A percentile compares a stretch with the other conserved stretches of the same genome.
Conservation (phyloP, 371 early-diverging fungal genomes). For the Apophysomyces variabilis region DNA sequence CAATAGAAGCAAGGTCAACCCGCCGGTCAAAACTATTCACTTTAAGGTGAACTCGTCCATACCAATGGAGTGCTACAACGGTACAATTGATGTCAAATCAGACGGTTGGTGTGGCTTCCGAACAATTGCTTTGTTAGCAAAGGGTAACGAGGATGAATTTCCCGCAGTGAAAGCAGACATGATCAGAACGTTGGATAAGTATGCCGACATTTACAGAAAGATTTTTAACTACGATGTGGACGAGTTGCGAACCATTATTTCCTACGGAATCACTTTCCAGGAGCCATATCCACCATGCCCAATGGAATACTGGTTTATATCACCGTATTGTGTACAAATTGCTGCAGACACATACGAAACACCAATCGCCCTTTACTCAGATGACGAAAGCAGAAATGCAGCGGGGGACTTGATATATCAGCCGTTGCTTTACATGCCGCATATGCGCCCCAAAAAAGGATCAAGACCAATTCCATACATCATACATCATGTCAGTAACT, state of each 20-base stretch:
- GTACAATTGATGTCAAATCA: not conserved
- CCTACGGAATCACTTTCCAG: not conserved
- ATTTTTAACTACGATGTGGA: not conserved
- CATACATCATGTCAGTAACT: not conserved
- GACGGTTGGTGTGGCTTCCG: conserved; percentile 2
- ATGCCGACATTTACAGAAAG: not conserved
- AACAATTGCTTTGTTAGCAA: conserved; percentile 15
- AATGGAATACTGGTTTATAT: conserved; percentile 2
- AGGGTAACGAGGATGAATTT: conserved; percentile 3
- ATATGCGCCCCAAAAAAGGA: conserved; percentile 1
- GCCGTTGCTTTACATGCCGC: not conserved
- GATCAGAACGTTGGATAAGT: not conserved
- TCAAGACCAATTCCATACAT: not conserved
- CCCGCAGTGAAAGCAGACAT: not conserved
- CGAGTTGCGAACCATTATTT: not conserved
- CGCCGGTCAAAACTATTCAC: not conserved
- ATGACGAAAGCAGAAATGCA: not conserved
- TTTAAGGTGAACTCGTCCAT: not conserved
- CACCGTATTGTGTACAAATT: not conserved
- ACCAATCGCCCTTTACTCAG: not conserved
- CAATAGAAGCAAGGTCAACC: not conserved
- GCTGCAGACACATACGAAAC: not conserved
- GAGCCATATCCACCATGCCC: not conserved
- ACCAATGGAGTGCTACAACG: not conserved
- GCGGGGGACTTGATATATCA: not conserved